A percentile compares a stretch with the other conserved stretches of the same genome.
Conservation (phyloP, 495 filamentous ascomycete species). For the Hyphodiscus hymeniophilus region DNA sequence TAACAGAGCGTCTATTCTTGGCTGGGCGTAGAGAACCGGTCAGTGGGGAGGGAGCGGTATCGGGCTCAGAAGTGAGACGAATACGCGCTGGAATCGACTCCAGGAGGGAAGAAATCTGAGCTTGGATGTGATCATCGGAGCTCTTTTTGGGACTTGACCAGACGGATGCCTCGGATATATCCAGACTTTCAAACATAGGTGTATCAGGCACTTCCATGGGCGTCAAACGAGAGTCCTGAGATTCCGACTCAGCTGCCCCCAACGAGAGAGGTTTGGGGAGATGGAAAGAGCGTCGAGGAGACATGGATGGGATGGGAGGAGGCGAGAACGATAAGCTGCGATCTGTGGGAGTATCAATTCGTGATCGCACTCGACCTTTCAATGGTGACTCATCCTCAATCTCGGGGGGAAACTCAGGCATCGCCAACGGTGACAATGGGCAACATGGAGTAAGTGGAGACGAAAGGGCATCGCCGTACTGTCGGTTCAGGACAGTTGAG, state of each 20-base stretch:
- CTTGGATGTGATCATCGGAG: slow-evolving; percentile 63
- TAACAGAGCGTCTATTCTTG: slow-evolving; percentile 25
- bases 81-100: slow-evolving; percentile 74
- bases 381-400: slow-evolving; percentile 17
- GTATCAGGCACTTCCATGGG: slow-evolving; percentile 3
- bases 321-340: slow-evolving; percentile 36
- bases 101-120: slow-evolving; percentile 78
- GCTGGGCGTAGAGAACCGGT: slow-evolving; percentile 14
- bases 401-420: slow-evolving; percentile 1
- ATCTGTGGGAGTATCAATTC: slow-evolving; percentile 19
- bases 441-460: slow-evolving; percentile 10
- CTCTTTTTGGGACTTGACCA: slow-evolving; percentile 26
- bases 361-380: slow-evolving; percentile 2
- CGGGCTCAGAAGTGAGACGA: slow-evolving; percentile 52
- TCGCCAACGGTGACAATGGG: slow-evolving; percentile 4
- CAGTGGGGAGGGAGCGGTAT: slow-evolving; percentile 18
- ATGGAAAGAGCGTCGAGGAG: background rate
- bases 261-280: background rate
- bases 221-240: background rate
- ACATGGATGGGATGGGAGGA: slow-evolving; percentile 25
- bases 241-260: background rate
- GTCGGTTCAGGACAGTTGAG: slow-evolving; percentile 28
- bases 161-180: slow-evolving; percentile 13
- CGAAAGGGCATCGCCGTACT: background rate
- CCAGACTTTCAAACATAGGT: slow-evolving; percentile 14